Conservation (phyloP, 345 rosid genomes). For the Schrenkiella parvula region DNA sequence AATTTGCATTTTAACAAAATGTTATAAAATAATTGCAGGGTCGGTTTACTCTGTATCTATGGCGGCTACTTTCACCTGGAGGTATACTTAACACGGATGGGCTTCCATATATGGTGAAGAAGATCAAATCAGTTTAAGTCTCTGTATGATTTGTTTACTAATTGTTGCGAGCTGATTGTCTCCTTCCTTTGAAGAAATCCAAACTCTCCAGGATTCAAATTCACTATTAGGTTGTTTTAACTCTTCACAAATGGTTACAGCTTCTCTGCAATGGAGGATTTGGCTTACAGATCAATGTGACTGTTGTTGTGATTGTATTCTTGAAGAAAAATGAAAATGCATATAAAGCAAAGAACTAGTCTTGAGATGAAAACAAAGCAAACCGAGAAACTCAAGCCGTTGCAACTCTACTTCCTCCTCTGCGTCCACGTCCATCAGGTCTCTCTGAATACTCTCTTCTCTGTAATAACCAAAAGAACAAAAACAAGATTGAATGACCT, state of each 20-base stretch:
- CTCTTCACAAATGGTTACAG: not conserved
- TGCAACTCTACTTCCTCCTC: constrained; percentile 37
- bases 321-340: not conserved
- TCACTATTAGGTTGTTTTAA: not conserved
- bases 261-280: not conserved
- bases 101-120: constrained; percentile 24
- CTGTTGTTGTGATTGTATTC: not conserved
- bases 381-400: not conserved
- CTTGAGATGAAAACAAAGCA: constrained; percentile 5
- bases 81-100: constrained; percentile 50
- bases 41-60: constrained; percentile 47
- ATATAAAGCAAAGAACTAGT: not conserved
- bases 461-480: constrained; percentile 29
- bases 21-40: constrained; percentile 44
- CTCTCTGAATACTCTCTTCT: constrained; percentile 36
- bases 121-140: constrained; percentile 38
- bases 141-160: constrained; percentile 1
- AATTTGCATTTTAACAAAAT: not conserved
- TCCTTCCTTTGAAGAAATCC: not conserved
- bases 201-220: not conserved
- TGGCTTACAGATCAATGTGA: not conserved
- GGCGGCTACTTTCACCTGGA: constrained; percentile 55
- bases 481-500: not conserved
- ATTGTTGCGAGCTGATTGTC: not conserved
- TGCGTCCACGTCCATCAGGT: constrained; percentile 42